Base-by-base conservation (phyloP, 352 stramenopile genomes). In the Phytophthora quininea region DNA sequence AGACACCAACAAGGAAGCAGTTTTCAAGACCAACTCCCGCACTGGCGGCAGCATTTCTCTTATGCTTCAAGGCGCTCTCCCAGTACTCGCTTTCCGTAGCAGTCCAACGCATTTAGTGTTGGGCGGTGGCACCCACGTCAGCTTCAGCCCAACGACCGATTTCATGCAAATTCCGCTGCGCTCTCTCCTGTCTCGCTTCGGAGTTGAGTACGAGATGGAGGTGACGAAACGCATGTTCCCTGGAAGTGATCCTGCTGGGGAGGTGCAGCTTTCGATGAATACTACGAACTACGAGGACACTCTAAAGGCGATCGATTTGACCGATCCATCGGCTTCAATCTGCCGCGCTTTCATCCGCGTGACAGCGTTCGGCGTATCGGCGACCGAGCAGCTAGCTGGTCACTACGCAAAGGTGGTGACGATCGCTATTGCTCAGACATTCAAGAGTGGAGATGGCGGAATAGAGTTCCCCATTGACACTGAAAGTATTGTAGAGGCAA, bases 31-130 rank as follows among this genome's bases (percentile, higher is more conserved):
- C n/a, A 69, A 54, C 11, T 87, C 84, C 2, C 65, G 73, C 19
- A 91, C 80, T 1, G 78, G 80, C 29, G 81, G 85, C 4, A 89
- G 77, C 48, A 60, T 91, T 4, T 81, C 81, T 7, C 58, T 93
- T 8, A 91, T 91, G 79, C 70, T 91, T 29, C 85, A 93, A 58
- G 81, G 85, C 40, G 76, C 71, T 12, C 49, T 91, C 7, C 82
- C 85, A 0, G 70, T 82, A 3, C 62, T 88, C 47, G 48, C 81
- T 2, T 89, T 86, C 47, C 67, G 76, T 42, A 47, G 45, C 1
- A 49, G 45, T 0, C 49, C 66, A 0, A 76, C 70, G 9, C 62
- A 66, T 14, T 59, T 91, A 40, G 61, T 35, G 2, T 64, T 93
- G 10, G 53, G 71, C 29, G 84, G 82, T 11, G 84, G 84, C 1